Conservation (phyloP, 1,139 yeast genomes). For the Hansenula lynferdii region DNA sequence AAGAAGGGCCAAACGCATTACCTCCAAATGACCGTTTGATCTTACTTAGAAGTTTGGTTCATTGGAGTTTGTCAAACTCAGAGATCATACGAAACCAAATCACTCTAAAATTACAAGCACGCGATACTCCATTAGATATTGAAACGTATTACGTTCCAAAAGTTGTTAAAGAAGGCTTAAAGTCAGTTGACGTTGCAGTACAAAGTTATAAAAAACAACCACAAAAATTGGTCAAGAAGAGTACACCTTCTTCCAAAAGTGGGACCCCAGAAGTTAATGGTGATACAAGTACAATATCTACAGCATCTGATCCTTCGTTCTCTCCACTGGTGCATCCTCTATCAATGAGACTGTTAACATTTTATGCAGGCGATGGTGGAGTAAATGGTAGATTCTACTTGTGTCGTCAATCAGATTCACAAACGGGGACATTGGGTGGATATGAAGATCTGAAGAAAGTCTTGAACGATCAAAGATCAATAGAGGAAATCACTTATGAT, state of each 20-base stretch:
- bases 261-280: background rate
- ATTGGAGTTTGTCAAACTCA: slow-evolving; percentile 46
- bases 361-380: slow-evolving; percentile 45
- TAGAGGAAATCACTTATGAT: slow-evolving; percentile 15
- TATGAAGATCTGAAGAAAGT: slow-evolving; percentile 14
- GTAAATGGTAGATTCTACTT: slow-evolving; percentile 43
- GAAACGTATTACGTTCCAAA: slow-evolving; percentile 41
- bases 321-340: slow-evolving; percentile 38
- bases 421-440: slow-evolving; percentile 34
- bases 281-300: background rate
- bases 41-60: slow-evolving; percentile 39
- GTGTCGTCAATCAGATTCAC: slow-evolving; percentile 36
- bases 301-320: slow-evolving; percentile 35
- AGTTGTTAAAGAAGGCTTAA: slow-evolving; percentile 22
- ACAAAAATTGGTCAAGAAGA: slow-evolving; percentile 10
- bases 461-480: slow-evolving; percentile 16
- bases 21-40: slow-evolving; percentile 43
- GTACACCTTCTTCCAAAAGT: slow-evolving; percentile 3
- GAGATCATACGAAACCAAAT: slow-evolving; percentile 38
- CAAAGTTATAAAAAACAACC: slow-evolving; percentile 8
- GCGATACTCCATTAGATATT: slow-evolving; percentile 35
- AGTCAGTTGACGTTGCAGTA: slow-evolving; percentile 13
- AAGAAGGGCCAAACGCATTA: slow-evolving; percentile 40
- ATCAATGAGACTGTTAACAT: slow-evolving; percentile 36
- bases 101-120: slow-evolving; percentile 27